Percentiles rank a stretch among this genome's conserved stretches.
Conservation (phyloP, 1,139 yeast genomes). For the Pichia sp. region DNA sequence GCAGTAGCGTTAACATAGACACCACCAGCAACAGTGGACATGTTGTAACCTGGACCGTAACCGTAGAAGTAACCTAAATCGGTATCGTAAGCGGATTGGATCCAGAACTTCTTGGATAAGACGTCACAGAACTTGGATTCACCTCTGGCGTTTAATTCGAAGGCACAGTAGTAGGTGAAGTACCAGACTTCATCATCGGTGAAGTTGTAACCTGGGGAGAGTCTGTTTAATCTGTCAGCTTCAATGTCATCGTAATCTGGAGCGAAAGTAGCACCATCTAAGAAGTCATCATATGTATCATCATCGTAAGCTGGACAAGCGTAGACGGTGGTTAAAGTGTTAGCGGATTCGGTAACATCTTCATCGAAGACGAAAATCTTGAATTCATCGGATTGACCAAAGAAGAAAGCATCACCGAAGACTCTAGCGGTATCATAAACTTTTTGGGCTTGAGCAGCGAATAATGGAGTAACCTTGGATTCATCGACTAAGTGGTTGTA, state of each 20-base stretch:
- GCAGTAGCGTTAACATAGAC: slow-evolving; percentile 47
- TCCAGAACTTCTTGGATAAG: slow-evolving; percentile 48
- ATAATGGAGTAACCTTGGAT: slow-evolving; percentile 18
- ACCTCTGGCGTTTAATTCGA: slow-evolving; percentile 48
- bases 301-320: slow-evolving; percentile 6
- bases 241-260: slow-evolving; percentile 14
- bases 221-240: slow-evolving; percentile 28
- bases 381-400: slow-evolving; percentile 14
- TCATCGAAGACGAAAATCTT: slow-evolving; percentile 22
- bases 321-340: slow-evolving; percentile 19
- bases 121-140: slow-evolving; percentile 46
- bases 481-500: slow-evolving; percentile 22
- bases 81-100: slow-evolving; percentile 40
- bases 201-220: slow-evolving; percentile 37
- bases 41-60: slow-evolving; percentile 49
- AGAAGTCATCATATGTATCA: not conserved
- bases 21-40: slow-evolving; percentile 42
- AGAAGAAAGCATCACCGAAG: slow-evolving; percentile 24
- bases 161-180: slow-evolving; percentile 42
- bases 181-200: slow-evolving; percentile 38
- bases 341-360: slow-evolving; percentile 17
- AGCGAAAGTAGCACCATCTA: slow-evolving; percentile 3
- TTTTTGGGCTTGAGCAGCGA: slow-evolving; percentile 21
- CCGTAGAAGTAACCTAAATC: slow-evolving; percentile 46
- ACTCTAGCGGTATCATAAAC: slow-evolving; percentile 23